A percentile compares a stretch with the other conserved stretches of the same genome.
Conservation (phyloP, 2,329 filamentous ascomycete genomes). For the Aspergillus sp. region DNA sequence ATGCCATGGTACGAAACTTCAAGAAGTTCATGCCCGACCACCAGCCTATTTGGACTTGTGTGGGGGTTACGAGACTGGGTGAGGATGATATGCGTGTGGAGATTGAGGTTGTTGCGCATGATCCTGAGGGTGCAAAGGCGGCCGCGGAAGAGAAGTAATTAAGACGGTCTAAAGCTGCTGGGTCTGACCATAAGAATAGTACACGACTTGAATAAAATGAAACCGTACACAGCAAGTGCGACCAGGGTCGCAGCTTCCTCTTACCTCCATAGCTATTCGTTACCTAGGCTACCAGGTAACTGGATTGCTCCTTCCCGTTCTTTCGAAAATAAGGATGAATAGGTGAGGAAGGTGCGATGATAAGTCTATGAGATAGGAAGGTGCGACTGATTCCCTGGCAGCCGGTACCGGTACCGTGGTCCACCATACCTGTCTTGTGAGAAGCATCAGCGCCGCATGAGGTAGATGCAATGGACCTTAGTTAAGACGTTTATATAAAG, state of each 20-base stretch:
- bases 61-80: slow-evolving; percentile 56
- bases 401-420: no score
- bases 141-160: background rate
- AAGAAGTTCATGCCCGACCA: slow-evolving; percentile 58
- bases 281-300: background rate
- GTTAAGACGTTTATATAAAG: no score
- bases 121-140: slow-evolving; percentile 21
- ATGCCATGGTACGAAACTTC: slow-evolving; percentile 53
- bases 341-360: background rate
- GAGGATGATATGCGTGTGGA: slow-evolving; percentile 60
- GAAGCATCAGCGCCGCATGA: no score
- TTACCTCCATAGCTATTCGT: background rate
- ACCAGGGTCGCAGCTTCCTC: background rate
- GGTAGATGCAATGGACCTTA: no score
- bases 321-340: background rate
- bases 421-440: no score
- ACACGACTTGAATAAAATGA: no score
- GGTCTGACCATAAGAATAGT: no score
- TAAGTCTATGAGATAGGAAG: no score
- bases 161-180: no score
- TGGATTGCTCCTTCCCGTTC: background rate
- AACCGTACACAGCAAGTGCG: background rate
- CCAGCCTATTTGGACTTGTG: slow-evolving; percentile 58
- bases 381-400: no score
- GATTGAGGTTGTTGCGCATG: slow-evolving; percentile 61